phyloP scores from a whole-genome alignment of 192 early-diverging fungal genomes.

The Entomortierella beljakovae region DNA sequence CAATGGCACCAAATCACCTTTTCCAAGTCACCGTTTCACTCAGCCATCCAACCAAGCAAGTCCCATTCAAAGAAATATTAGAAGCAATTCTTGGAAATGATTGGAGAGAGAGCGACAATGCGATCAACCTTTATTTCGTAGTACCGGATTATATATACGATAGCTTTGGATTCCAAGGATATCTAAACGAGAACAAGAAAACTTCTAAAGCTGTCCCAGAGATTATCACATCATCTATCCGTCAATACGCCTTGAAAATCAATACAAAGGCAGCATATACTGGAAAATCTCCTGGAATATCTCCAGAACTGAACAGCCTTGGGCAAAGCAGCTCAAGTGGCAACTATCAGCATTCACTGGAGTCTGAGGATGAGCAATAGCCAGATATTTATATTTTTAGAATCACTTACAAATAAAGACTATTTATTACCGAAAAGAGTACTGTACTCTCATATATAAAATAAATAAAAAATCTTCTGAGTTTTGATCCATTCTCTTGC shows the following conservation, averaged over 20 bases:
- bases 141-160: background rate
- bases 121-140: background rate
- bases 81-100: slow-evolving; percentile 1
- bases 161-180: background rate
- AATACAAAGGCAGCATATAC: background rate
- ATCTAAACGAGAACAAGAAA: background rate
- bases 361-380: too few species aligned
- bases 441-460: too few species aligned
- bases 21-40: background rate
- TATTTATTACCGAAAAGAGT: too few species aligned
- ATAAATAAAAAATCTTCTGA: too few species aligned
- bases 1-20: background rate
- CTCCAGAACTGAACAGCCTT: too few species aligned
- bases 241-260: slow-evolving; percentile 4
- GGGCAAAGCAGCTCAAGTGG: too few species aligned
- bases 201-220: background rate
- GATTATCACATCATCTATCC: background rate
- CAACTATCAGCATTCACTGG: too few species aligned
- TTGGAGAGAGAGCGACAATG: background rate
- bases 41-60: slow-evolving; percentile 7
- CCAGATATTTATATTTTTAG: too few species aligned
- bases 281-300: slow-evolving; percentile 1
- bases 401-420: too few species aligned
- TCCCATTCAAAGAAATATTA: background rate
- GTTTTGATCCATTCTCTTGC: too few species aligned